Evolutionary conservation across 2,329 filamentous ascomycete species (phyloP).

Genomic region (Rhinocladiella mackenziei): DNA sequence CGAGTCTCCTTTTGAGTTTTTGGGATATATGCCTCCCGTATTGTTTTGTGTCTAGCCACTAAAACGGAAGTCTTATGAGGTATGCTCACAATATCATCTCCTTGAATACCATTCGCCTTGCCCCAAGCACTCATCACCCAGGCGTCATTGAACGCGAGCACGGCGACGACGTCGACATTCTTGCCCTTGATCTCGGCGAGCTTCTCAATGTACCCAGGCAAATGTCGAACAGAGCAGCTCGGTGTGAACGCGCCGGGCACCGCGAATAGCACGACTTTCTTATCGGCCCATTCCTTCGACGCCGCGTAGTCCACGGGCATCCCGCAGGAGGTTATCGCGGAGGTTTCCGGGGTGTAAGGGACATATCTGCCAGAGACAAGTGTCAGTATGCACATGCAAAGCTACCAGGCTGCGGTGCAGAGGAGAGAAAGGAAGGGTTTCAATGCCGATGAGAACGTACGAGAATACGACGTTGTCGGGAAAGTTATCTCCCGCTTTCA

Average conservation of each 20-base stretch:
- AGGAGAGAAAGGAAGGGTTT: conserved; percentile 3
- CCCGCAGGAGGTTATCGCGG: conserved; percentile 70
- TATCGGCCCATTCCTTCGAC: conserved; percentile 67
- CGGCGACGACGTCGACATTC: conserved; percentile 76
- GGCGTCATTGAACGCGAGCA: conserved; percentile 79
- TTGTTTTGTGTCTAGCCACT: no score
- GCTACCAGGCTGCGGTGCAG: conserved; percentile 9
- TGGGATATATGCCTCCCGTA: neutral
- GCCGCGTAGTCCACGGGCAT: conserved; percentile 74
- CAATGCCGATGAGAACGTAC: conserved; percentile 43
- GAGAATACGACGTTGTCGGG: conserved; percentile 74
- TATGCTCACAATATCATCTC: conserved; percentile 60
- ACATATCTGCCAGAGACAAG: conserved; percentile 75
- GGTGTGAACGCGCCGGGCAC: conserved; percentile 80
- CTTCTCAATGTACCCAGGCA: conserved; percentile 75
- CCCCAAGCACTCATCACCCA: conserved; percentile 87
- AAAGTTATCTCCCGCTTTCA: conserved; percentile 79
- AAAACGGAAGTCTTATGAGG: neutral
- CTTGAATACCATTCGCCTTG: conserved; percentile 77
- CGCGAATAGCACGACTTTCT: conserved; percentile 67
- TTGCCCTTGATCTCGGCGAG: conserved; percentile 67
- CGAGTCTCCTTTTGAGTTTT: no score
- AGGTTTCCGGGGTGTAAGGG: conserved; percentile 66
- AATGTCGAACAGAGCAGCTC: conserved; percentile 75
- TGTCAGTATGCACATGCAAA: no score